Evolutionary conservation across 306 rosid genomes (phyloP), one percentile per base, ranked within the genome.

Genomic region (Ormosia emarginata): DNA sequence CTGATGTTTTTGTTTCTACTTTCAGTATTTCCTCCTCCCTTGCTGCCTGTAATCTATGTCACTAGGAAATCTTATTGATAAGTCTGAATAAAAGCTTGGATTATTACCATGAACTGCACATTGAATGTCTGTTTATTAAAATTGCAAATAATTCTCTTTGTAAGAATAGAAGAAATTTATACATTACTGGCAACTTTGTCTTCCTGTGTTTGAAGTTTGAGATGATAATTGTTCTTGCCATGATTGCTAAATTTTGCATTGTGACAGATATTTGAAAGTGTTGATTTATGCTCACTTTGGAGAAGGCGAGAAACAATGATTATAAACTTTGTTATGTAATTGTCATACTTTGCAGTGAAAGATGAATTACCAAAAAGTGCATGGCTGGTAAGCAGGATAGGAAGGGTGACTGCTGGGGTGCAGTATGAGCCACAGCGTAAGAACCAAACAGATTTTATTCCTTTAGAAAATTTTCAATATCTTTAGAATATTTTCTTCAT

Each of bases 361-460:
- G 93, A 91, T 67, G 98, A 93, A 61, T 71, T 86, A 18, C 94
- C 97, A 61, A 92, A 83, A 86, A 84, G 66, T 75, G 96, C 85
- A 36, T 96, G 99, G 99, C 73, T 96, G 75, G 93, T 96, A 74
- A 86, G 96, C 90, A 96, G 85, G 90, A 86, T 92, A 72, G 97
- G 99, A 83, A 92, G 94, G 86, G 80, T 93, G 77, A 96, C 92
- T 66, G 96, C 94, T 13, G 99, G 97, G 79, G 92, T 96, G 87
- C 98, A 91, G 83, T 95, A 86, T 59, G 99, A 93, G 86, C 97
- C 98, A 71, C 92, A 88, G 36, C 79, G 99, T 93, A 88, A 90
- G 98, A 79, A 61, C 82, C 79, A 47, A 57, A 44, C 39, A 11
- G 47, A 78, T 61, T 61, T 58, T 50, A 36, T 43, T 75, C 67